Evolutionary conservation across 129 eudicot species (phyloP), one percentile per base, ranked within the genome.

Genomic region (Rutidosis leptorrhynchoides): DNA sequence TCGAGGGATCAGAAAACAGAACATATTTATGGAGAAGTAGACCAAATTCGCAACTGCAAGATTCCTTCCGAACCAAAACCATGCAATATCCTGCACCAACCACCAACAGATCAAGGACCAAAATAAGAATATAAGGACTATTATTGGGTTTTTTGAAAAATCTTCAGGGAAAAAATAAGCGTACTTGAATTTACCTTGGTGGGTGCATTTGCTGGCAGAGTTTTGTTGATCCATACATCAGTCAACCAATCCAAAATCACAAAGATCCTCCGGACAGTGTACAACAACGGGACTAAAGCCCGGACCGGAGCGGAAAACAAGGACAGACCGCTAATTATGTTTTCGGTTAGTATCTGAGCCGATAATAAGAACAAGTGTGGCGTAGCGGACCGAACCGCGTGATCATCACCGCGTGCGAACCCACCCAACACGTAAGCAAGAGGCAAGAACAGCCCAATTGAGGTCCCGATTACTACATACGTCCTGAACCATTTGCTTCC

Each of bases 401-500:
- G 89, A 2, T 87, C 90, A 46, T 90, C 97, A 1, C 95, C 97
- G 27, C 92, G 78, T 0, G 95, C 93, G 60, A 90, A 90, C 19
- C 95, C 97, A n/a, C 97, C 97, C 71, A 90, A 64, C 4, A 87
- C 95, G 55, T 87, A 90, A 14, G 95, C 95, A 62, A 90, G 63
- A 0, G 95, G 97, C 58, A 90, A 40, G 67, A 90, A 84, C 72
- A 90, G 20, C 10, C 97, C 97, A 17, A 90, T 42, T 0, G 81
- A 74, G 3, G 90, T 90, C 11, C 97, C 97, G 9, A 75, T 22
- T 2, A 90, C 16, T 9, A 90, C 84, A 21, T 90, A 87, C 0
- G 72, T 29, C 53, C 97, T 77, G 21, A 90, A 90, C 0, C 84
- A 15, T 22, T 76, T 27, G 62, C 78, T 80, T 23, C 87, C 87